A percentile compares a stretch with the other conserved stretches of the same genome.
Evolutionary conservation across 495 filamentous ascomycete species (phyloP).

Genomic region (Neurospora pannonica): DNA sequence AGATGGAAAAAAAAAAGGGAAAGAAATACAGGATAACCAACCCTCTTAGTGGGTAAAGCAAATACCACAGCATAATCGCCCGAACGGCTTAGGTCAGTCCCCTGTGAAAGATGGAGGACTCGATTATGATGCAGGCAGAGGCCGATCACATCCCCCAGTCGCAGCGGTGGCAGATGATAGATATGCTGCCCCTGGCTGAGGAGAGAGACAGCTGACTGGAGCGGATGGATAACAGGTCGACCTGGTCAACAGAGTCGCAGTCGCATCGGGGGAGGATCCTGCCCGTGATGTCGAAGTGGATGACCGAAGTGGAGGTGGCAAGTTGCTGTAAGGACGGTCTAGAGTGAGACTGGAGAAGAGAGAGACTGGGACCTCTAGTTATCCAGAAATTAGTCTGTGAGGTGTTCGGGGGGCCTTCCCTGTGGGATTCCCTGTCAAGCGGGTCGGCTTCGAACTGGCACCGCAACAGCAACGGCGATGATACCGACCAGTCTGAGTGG

Average conservation of each 20-base stretch:
- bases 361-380: not conserved
- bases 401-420: not conserved
- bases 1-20: not conserved
- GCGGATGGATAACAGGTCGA: not conserved
- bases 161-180: not conserved
- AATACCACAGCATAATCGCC: slow-evolving; percentile 47
- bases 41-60: slow-evolving; percentile 56
- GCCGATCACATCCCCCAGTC: not conserved
- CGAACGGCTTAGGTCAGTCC: not conserved
- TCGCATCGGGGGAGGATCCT: not conserved
- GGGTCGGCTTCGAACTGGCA: not conserved
- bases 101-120: not conserved
- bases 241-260: not conserved
- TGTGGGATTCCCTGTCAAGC: not conserved
- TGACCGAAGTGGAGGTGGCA: not conserved
- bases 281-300: not conserved
- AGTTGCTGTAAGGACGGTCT: not conserved
- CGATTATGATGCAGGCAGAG: not conserved
- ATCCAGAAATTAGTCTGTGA: not conserved
- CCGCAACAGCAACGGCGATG: not conserved
- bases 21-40: slow-evolving; percentile 25
- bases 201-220: not conserved
- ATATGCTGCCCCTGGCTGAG: not conserved
- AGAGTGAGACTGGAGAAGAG: not conserved
- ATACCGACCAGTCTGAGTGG: not conserved